Evolutionary conservation across 2,329 filamentous ascomycete species (phyloP).

Genomic region (Xylariaceae sp.): DNA sequence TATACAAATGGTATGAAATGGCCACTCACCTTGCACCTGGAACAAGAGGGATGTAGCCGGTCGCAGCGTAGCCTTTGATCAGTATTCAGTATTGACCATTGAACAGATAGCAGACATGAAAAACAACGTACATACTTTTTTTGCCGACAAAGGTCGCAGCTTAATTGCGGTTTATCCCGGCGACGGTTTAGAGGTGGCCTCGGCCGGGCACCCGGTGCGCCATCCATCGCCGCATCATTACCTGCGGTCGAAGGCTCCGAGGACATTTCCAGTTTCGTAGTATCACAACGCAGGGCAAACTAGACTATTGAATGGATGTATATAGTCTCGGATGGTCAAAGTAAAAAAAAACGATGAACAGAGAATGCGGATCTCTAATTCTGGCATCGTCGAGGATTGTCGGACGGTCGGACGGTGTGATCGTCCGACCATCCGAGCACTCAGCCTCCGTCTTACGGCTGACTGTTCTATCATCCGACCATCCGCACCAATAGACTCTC

Average conservation of each 20-base stretch:
- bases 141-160: slow-evolving; percentile 16
- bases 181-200: slow-evolving; percentile 17
- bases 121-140: slow-evolving; percentile 12
- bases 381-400: neutral
- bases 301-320: no score
- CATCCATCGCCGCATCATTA: slow-evolving; percentile 1
- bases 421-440: slow-evolving; percentile 11
- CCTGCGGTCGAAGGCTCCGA: slow-evolving; percentile 1
- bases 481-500: no score
- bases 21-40: slow-evolving; percentile 11
- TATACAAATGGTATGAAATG: neutral
- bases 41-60: slow-evolving; percentile 15
- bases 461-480: no score
- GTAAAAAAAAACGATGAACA: neutral
- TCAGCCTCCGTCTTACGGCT: neutral
- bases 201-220: slow-evolving; percentile 1
- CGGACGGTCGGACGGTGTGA: slow-evolving; percentile 7
- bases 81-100: neutral
- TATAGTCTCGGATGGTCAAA: neutral
- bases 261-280: no score
- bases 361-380: neutral
- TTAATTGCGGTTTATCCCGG: slow-evolving; percentile 19
- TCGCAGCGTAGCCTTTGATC: slow-evolving; percentile 15
- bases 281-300: slow-evolving; percentile 9
- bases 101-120: neutral